phyloP scores from a whole-genome alignment of 768 basidiomycete genomes.

The Pisolithus albus region DNA sequence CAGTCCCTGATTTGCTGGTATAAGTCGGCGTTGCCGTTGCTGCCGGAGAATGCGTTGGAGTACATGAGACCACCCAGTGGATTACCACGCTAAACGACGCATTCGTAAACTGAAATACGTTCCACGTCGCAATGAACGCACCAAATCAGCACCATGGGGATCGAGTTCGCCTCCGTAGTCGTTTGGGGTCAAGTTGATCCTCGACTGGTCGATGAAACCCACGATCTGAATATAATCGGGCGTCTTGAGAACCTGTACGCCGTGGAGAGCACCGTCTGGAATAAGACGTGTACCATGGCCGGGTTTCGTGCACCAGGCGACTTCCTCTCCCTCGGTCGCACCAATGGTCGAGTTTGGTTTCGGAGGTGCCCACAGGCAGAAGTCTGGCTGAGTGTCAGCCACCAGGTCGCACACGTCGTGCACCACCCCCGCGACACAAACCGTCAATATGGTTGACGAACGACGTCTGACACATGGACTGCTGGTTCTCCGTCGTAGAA shows the following conservation, averaged over 20 bases:
- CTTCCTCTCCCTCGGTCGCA: conserved; percentile 61
- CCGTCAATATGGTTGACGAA: conserved; percentile 55
- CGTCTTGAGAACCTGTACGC: conserved; percentile 58
- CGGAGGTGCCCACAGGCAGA: conserved; percentile 60
- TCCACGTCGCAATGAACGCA: conserved; percentile 16
- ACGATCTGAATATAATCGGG: conserved; percentile 54
- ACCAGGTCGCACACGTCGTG: conserved; percentile 18
- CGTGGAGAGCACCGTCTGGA: conserved; percentile 55
- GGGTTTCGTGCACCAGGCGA: conserved; percentile 73
- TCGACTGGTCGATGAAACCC: conserved; percentile 57
- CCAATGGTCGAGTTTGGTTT: conserved; percentile 49
- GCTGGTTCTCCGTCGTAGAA: conserved; percentile 52
- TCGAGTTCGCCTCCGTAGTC: conserved; percentile 71
- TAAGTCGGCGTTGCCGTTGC: conserved; percentile 26
- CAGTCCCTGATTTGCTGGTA: conserved; percentile 57
- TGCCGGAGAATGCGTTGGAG: conserved; percentile 44
- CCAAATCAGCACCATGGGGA: conserved; percentile 59
- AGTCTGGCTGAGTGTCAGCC: conserved; percentile 39
- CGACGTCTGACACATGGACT: conserved; percentile 64
- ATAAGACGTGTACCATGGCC: conserved; percentile 69
- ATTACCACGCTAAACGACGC: conserved; percentile 50
- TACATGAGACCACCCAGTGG: conserved; percentile 62
- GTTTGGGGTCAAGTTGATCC: conserved; percentile 41
- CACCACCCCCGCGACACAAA: conserved; percentile 7
- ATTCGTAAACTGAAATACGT: conserved; percentile 19